Base-by-base conservation (phyloP, 108 stramenopile genomes). In the Pinguiococcus pyrenoidosus region DNA sequence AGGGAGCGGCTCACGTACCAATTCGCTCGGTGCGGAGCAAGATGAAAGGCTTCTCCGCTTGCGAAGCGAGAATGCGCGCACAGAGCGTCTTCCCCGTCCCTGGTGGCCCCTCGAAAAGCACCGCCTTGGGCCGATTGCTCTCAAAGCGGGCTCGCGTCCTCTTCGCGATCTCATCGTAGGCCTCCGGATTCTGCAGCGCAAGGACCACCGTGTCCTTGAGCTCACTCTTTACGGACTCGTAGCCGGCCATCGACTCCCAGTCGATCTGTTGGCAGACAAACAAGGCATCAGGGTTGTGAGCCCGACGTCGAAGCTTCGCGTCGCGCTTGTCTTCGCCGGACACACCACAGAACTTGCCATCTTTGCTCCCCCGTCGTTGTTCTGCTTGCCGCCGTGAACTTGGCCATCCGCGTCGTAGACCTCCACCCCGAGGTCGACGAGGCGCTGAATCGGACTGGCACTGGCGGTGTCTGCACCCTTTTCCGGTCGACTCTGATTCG, bases 391-490 rank as follows among this genome's bases (percentile, higher is more conserved):
- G n/a, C n/a, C n/a, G n/a, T n/a, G n/a, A n/a, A n/a, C n/a, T n/a
- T n/a, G n/a, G n/a, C n/a, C n/a, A n/a, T n/a, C 24, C 42, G 46
- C 48, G n/a, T 60, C 63, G 57, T 41, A 49, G 16, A 67, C 62
- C 49, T 64, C 62, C 25, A 64, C 63, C 6, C 66, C 66, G 9
- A 67, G 57, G 51, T 59, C n/a, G n/a, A n/a, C n/a, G n/a, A n/a
- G n/a, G n/a, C n/a, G n/a, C n/a, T n/a, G n/a, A n/a, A n/a, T n/a
- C n/a, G n/a, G n/a, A n/a, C n/a, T n/a, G n/a, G n/a, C n/a, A n/a
- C n/a, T n/a, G n/a, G n/a, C n/a, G n/a, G n/a, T n/a, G n/a, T n/a
- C n/a, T n/a, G n/a, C n/a, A n/a, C n/a, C n/a, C n/a, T n/a, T n/a
- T n/a, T n/a, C n/a, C n/a, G n/a, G n/a, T n/a, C n/a, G n/a, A n/a